phyloP scores from a whole-genome alignment of 208 protist species.

The Leishmania tropica region DNA sequence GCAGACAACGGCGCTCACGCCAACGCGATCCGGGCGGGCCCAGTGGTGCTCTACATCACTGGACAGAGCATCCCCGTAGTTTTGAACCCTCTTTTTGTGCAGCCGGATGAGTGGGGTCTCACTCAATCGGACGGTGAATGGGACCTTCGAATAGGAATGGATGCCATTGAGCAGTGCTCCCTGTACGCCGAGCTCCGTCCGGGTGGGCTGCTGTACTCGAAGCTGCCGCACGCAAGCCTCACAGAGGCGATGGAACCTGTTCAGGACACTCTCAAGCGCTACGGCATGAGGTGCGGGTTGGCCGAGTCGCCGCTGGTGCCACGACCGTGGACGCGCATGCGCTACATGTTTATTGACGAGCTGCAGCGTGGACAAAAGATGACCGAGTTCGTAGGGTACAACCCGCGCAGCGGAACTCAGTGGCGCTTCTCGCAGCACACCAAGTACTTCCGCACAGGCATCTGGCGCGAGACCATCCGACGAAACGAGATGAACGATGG shows the following conservation, averaged over 20 bases:
- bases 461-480: constrained; percentile 87
- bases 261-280: constrained; percentile 61
- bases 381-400: constrained; percentile 91
- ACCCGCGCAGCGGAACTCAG: constrained; percentile 78
- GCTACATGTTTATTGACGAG: constrained; percentile 92
- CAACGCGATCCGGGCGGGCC: constrained; percentile 77
- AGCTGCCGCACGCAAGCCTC: constrained; percentile 61
- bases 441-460: constrained; percentile 82
- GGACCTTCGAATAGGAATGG: constrained; percentile 83
- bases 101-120: constrained; percentile 53
- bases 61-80: constrained; percentile 77
- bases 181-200: constrained; percentile 86
- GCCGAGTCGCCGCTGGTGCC: constrained; percentile 85
- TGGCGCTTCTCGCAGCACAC: constrained; percentile 92
- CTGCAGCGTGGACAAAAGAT: constrained; percentile 84
- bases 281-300: constrained; percentile 82
- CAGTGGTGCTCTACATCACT: constrained; percentile 86
- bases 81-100: constrained; percentile 79
- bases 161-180: constrained; percentile 87
- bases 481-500: constrained; percentile 92
- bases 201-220: constrained; percentile 74
- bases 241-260: constrained; percentile 49
- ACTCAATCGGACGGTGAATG: constrained; percentile 35
- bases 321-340: constrained; percentile 86
- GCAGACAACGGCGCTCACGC: not conserved